phyloP scores from a whole-genome alignment of 208 protist genomes.

The Strigomonas galati region DNA sequence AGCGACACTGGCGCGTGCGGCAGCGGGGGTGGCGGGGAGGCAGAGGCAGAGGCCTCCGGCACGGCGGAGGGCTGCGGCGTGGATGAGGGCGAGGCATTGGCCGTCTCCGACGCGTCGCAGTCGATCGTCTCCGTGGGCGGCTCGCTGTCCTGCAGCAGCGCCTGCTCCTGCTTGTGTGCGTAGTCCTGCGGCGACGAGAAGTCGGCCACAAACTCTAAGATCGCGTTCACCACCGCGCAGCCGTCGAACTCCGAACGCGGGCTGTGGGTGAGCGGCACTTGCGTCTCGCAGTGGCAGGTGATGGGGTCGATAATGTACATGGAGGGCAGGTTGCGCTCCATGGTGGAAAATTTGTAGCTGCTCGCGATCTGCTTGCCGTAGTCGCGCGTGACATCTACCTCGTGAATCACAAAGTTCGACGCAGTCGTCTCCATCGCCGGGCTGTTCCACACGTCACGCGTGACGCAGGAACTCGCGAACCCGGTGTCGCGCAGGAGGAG shows the following conservation, averaged over 20 bases:
- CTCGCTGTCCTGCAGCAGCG: no score
- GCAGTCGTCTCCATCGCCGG: constrained; percentile 33
- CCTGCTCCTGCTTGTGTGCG: no score
- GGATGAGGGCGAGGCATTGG: not conserved
- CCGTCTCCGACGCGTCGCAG: not conserved
- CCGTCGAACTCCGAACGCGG: constrained; percentile 31
- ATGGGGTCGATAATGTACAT: constrained; percentile 73
- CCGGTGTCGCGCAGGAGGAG: constrained; percentile 43
- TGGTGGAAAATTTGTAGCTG: constrained; percentile 36
- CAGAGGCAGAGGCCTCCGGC: not conserved
- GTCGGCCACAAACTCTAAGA: constrained; percentile 39
- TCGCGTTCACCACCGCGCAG: constrained; percentile 32
- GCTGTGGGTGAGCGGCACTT: constrained; percentile 23
- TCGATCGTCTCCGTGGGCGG: not conserved
- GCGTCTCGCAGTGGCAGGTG: constrained; percentile 43
- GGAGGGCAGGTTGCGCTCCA: constrained; percentile 32
- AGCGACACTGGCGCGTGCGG: constrained; percentile 22
- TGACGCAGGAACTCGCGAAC: constrained; percentile 62
- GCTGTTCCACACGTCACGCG: constrained; percentile 66
- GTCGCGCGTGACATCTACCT: constrained; percentile 41
- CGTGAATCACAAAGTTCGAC: constrained; percentile 41
- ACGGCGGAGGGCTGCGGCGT: not conserved
- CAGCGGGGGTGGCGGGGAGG: not conserved
- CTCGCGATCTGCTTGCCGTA: constrained; percentile 34
- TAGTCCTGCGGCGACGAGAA: constrained; percentile 32